Evolutionary conservation across 495 filamentous ascomycete species (phyloP).

Genomic region (Cairneyella variabilis): DNA sequence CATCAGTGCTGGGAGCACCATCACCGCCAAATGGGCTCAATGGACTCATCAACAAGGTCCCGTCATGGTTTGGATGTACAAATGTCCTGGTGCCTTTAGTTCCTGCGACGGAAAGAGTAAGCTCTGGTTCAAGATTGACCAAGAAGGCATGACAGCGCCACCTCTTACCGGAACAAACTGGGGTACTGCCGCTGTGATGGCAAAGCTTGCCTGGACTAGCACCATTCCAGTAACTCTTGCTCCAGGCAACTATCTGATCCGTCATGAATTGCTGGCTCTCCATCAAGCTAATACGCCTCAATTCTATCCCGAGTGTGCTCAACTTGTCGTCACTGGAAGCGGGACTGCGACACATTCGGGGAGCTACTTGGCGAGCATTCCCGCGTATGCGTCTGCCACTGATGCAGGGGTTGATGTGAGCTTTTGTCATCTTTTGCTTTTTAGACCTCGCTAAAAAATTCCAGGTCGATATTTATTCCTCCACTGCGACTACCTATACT

Average conservation of each 20-base stretch:
- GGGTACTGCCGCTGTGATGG: constrained; percentile 44
- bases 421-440: neutral
- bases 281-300: constrained; percentile 57
- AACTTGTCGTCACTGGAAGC: constrained; percentile 47
- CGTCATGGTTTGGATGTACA: constrained; percentile 52
- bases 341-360: constrained; percentile 41
- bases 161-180: constrained; percentile 46
- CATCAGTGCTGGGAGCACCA: constrained; percentile 40
- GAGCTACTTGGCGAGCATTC: constrained; percentile 42
- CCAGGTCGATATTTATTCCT: constrained; percentile 44
- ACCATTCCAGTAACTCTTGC: constrained; percentile 37
- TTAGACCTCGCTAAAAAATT: neutral
- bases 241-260: constrained; percentile 53
- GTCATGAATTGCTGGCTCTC: constrained; percentile 56
- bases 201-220: constrained; percentile 48
- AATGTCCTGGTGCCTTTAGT: constrained; percentile 43
- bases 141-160: constrained; percentile 42
- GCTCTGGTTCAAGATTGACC: constrained; percentile 60
- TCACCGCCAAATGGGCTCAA: constrained; percentile 49
- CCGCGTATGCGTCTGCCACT: constrained; percentile 44
- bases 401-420: constrained; percentile 49
- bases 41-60: constrained; percentile 58
- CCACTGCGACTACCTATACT: constrained; percentile 43
- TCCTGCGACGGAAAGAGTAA: constrained; percentile 41
- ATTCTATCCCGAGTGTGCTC: constrained; percentile 59